Percentiles rank a stretch among this genome's conserved stretches.
Conservation (phyloP, 495 filamentous ascomycete species). For the Penicillium canescens region DNA sequence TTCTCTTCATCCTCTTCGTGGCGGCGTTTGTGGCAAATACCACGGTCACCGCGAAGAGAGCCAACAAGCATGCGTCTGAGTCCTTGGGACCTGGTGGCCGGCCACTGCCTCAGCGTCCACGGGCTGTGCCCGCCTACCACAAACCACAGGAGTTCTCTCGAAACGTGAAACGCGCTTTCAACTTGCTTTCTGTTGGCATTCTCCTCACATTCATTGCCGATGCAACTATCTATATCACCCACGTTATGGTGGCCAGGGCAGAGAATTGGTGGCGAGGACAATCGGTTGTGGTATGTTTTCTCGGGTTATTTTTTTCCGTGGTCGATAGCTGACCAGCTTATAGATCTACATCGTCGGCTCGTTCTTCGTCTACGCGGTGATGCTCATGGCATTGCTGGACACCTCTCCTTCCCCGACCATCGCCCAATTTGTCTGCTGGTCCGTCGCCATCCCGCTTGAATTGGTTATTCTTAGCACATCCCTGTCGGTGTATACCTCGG, state of each 20-base stretch:
- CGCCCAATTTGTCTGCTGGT: constrained; percentile 75
- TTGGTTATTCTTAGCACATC: constrained; percentile 65
- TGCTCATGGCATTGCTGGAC: constrained; percentile 80
- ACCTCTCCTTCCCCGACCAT: constrained; percentile 70
- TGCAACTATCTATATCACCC: constrained; percentile 70
- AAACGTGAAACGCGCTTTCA: constrained; percentile 65
- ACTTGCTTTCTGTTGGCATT: constrained; percentile 66
- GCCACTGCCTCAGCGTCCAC: constrained; percentile 63
- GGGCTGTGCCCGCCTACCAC: constrained; percentile 36
- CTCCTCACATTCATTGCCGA: constrained; percentile 74
- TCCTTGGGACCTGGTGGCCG: constrained; percentile 74
- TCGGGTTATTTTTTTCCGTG: background rate
- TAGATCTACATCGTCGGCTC: constrained; percentile 82
- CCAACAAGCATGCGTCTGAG: constrained; percentile 34
- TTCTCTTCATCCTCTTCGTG: constrained; percentile 69
- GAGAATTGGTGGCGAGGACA: constrained; percentile 91
- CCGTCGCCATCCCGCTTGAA: constrained; percentile 66
- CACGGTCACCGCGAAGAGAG: constrained; percentile 52
- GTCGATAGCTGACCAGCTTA: constrained; percentile 6
- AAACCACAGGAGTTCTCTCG: constrained; percentile 54
- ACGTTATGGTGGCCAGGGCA: constrained; percentile 65
- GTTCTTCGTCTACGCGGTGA: constrained; percentile 69
- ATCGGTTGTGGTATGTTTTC: constrained; percentile 69
- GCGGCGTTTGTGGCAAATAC: constrained; percentile 62
- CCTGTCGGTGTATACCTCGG: constrained; percentile 57